phyloP scores from a whole-genome alignment of 2,329 filamentous ascomycete genomes.

The Fusarium agapanthi region DNA sequence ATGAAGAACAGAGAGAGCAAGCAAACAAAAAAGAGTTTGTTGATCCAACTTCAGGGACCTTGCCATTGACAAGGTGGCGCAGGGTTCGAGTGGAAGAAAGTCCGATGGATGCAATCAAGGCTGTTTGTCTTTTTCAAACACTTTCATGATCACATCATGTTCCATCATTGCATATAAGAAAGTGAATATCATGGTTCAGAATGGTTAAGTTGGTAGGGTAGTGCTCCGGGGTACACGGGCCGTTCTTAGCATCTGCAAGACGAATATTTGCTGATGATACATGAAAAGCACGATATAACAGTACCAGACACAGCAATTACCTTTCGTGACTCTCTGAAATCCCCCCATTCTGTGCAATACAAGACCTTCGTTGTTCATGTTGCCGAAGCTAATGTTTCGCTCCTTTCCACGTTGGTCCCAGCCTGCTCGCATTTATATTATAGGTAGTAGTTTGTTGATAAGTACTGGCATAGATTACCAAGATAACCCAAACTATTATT shows the following conservation, averaged over 20 bases:
- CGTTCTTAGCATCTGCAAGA: conserved; percentile 20
- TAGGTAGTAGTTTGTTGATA: neutral
- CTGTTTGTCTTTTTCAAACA: neutral
- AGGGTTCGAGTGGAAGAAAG: conserved; percentile 9
- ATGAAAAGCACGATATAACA: conserved; percentile 1
- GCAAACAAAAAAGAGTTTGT: neutral
- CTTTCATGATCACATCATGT: conserved; percentile 35
- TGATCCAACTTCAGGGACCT: conserved; percentile 24
- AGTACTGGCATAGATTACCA: neutral
- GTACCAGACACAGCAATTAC: conserved; percentile 3
- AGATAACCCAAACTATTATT: neutral
- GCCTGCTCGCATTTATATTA: conserved; percentile 1
- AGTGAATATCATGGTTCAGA: conserved; percentile 15
- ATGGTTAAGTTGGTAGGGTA: conserved; percentile 15
- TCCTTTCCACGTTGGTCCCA: conserved; percentile 7
- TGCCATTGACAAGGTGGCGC: conserved; percentile 15
- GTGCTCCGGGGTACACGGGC: conserved; percentile 15
- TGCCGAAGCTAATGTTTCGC: conserved; percentile 9
- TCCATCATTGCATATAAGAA: conserved; percentile 20
- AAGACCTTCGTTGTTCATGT: neutral
- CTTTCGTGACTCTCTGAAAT: neutral
- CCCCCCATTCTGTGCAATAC: neutral
- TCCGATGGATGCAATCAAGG: conserved; percentile 1
- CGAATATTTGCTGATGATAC: conserved; percentile 6
- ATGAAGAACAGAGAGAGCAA: neutral